Evolutionary conservation across 2,329 filamentous ascomycete species (phyloP).

Genomic region (Huntiella omanensis): DNA sequence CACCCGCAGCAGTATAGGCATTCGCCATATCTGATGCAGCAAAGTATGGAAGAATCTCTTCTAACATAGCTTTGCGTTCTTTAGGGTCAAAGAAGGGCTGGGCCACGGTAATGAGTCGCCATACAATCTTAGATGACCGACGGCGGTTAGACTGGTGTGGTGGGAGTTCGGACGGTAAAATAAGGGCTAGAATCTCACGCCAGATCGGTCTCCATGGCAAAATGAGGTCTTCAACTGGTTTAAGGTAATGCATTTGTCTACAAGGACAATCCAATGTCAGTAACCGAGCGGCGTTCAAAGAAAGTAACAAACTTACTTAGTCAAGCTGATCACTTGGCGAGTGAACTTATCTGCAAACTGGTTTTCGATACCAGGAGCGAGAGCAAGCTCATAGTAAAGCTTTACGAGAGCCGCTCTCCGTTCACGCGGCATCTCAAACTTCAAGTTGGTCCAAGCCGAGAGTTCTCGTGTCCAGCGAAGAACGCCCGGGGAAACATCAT

Average conservation of each 20-base stretch:
- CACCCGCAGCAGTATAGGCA: conserved; percentile 78
- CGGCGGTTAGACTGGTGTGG: conserved; percentile 37
- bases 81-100: conserved; percentile 84
- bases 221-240: conserved; percentile 70
- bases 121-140: conserved; percentile 44
- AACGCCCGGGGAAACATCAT: conserved; percentile 85
- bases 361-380: conserved; percentile 76
- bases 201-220: conserved; percentile 89
- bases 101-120: conserved; percentile 77
- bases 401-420: conserved; percentile 68
- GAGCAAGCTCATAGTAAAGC: conserved; percentile 82
- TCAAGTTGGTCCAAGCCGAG: conserved; percentile 83
- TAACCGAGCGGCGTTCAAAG: not conserved
- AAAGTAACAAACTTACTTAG: conserved; percentile 46
- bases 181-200: conserved; percentile 79
- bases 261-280: not conserved
- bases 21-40: conserved; percentile 83
- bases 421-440: conserved; percentile 84
- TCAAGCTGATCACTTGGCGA: conserved; percentile 88
- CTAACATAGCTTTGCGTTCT: conserved; percentile 64
- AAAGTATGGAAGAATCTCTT: conserved; percentile 71
- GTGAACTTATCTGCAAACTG: conserved; percentile 74
- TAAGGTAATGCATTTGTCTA: conserved; percentile 51
- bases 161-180: conserved; percentile 69
- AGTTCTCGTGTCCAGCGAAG: conserved; percentile 96